Percentiles rank a stretch among this genome's conserved stretches.
Conservation (phyloP, 2,329 filamentous ascomycete species). For the Colletotrichum australisinense region DNA sequence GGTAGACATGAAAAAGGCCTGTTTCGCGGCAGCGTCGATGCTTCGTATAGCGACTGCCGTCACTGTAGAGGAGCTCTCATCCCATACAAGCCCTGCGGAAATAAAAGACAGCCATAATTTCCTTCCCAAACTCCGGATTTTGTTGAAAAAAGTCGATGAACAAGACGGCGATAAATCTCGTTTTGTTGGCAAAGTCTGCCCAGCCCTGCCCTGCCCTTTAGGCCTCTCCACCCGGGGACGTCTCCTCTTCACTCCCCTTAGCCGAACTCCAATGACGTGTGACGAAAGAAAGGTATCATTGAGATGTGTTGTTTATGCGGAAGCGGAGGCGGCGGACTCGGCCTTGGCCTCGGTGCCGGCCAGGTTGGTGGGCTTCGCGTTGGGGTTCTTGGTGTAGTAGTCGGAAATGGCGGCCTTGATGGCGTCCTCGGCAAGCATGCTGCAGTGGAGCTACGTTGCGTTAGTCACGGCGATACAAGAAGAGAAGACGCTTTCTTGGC, state of each 20-base stretch:
- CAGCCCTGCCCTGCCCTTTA: neutral
- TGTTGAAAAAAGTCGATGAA: constrained; percentile 15
- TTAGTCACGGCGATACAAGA: constrained; percentile 40
- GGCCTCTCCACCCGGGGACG: neutral
- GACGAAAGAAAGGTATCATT: neutral
- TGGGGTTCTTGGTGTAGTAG: constrained; percentile 91
- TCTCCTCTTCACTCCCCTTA: neutral
- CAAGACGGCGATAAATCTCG: neutral
- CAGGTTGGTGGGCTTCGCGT: constrained; percentile 77
- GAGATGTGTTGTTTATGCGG: constrained; percentile 1
- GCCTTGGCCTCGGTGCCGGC: constrained; percentile 76
- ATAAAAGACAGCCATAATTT: neutral
- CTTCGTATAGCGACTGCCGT: neutral
- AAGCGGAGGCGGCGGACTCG: constrained; percentile 47
- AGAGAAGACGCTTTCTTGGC: neutral
- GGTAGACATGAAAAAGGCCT: neutral
- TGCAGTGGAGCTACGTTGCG: constrained; percentile 79
- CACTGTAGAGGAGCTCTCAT: constrained; percentile 5
- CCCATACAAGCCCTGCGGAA: constrained; percentile 13
- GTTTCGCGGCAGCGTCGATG: constrained; percentile 21
- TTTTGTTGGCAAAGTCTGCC: neutral
- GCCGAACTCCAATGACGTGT: constrained; percentile 19
- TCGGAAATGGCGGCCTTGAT: constrained; percentile 92
- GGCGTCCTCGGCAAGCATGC: constrained; percentile 90
- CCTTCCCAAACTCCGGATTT: constrained; percentile 27